Evolutionary conservation across 805 yeast species (phyloP), one percentile per base, ranked within the genome.

Genomic region (Suhomyces canberraensis): DNA sequence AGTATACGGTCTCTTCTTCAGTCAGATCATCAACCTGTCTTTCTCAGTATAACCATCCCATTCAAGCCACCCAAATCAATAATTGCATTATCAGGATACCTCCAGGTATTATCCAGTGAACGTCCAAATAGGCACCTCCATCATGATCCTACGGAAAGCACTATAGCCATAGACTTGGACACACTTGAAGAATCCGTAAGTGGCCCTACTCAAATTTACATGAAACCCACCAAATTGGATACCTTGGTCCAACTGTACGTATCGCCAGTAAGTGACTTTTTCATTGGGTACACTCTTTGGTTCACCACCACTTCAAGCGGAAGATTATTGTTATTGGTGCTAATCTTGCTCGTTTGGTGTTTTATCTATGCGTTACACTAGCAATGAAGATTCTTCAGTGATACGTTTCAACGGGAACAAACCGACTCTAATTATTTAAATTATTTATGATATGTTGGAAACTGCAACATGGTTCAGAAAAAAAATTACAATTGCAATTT

Each of bases 1-100:
- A 68, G 84, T 5, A 46, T 84, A 1, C 54, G 64, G 1, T 54
- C 64, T 0, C 58, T 82, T 25, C 58, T 61, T 4, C 63, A 69
- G 16, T 84, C 95, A 0, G 97, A 89, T 57, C 97, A 89, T 58
- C 75, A 76, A 32, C 95, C 96, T 0, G 96, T 89, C 1, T 75
- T 58, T 44, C 56, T 86, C 25, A 57, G 58, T 5, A 54, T 82
- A 1, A 50, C 60, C 0, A 62, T 80, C 3, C 82, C 85, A 1
- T 42, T 51, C n/a, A 35, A 44, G 3, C 50, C 72, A 0, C 73
- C 81, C 8, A 28, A 48, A 13, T 45, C 60, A 4, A 52, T 63
- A 8, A 47, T 63, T 0, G 45, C 62, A 8, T 39, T 49, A 2
- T 25, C 37, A 2, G 69, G 69, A 6, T 61, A 55, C 41, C 46